Percentiles rank a stretch among this genome's conserved stretches.
Evolutionary conservation across 2,329 filamentous ascomycete genomes (phyloP).

Genomic region (Zasmidium angulare): DNA sequence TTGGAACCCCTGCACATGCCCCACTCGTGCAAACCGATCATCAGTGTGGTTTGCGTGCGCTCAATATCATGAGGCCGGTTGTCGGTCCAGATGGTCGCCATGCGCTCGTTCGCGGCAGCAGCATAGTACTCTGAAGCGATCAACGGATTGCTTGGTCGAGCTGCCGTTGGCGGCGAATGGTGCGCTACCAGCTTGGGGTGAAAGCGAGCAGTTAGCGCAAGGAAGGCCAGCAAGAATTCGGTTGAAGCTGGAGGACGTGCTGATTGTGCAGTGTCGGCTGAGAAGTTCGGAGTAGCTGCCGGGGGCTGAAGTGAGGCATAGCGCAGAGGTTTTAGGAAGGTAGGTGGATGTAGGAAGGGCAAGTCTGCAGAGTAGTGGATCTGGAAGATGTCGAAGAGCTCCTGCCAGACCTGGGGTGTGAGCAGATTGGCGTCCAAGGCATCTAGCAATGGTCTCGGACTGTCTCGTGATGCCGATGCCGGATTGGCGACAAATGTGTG

Average conservation of each 20-base stretch:
- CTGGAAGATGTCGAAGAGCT: constrained; percentile 69
- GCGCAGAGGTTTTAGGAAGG: constrained; percentile 54
- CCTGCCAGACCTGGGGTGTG: constrained; percentile 65
- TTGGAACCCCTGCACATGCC: constrained; percentile 61
- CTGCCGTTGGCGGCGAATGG: constrained; percentile 52
- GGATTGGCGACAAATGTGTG: constrained; percentile 34
- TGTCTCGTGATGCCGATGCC: constrained; percentile 44
- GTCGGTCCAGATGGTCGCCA: constrained; percentile 50
- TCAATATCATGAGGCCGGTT: constrained; percentile 58
- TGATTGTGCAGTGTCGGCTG: background rate
- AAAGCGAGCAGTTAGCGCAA: constrained; percentile 64
- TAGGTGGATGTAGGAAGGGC: constrained; percentile 68
- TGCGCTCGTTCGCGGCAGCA: constrained; percentile 53
- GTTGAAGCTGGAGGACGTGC: constrained; percentile 52
- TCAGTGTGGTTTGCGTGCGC: constrained; percentile 65
- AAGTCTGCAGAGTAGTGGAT: constrained; percentile 71
- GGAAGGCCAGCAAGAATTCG: constrained; percentile 62
- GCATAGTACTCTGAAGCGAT: constrained; percentile 66
- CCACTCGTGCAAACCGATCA: constrained; percentile 73
- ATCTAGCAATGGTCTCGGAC: constrained; percentile 51
- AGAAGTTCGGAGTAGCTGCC: constrained; percentile 26
- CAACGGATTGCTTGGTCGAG: constrained; percentile 51
- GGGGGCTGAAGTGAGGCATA: constrained; percentile 28
- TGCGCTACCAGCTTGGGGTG: constrained; percentile 59
- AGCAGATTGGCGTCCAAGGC: constrained; percentile 62